Evolutionary conservation across 75 land plant species (phyloP).

Genomic region (Pinus tabuliformis): DNA sequence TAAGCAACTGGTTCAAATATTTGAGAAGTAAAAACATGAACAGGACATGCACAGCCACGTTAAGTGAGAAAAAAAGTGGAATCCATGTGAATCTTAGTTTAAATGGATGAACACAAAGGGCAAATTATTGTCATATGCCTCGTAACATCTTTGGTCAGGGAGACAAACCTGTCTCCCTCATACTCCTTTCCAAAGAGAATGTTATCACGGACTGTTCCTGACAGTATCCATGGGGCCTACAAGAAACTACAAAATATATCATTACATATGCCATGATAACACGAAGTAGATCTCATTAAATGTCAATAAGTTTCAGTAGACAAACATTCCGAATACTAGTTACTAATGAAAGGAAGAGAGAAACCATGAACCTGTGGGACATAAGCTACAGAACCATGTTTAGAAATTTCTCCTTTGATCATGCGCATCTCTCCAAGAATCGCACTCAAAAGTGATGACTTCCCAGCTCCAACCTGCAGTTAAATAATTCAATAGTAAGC

Average conservation of each 20-base stretch:
- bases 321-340: not conserved
- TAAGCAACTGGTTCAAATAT: not conserved
- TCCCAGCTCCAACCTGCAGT: constrained; percentile 74
- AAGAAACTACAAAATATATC: not conserved
- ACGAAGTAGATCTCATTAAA: not conserved
- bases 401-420: constrained; percentile 16
- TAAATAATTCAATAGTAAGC: constrained; percentile 16
- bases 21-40: not conserved
- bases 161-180: constrained; percentile 50
- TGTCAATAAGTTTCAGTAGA: not conserved
- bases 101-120: not conserved
- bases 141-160: not conserved
- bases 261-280: not conserved
- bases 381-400: constrained; percentile 55
- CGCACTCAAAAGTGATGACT: constrained; percentile 73
- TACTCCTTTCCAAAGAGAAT: constrained; percentile 71
- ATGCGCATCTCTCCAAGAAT: constrained; percentile 75
- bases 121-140: not conserved
- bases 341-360: not conserved
- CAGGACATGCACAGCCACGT: not conserved
- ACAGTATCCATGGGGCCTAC: constrained; percentile 89
- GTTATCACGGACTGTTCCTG: constrained; percentile 87
- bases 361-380: constrained; percentile 64
- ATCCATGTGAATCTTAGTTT: not conserved
- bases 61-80: not conserved